phyloP scores from a whole-genome alignment of 441 rosid genomes.

The Erysimum pusillum region DNA sequence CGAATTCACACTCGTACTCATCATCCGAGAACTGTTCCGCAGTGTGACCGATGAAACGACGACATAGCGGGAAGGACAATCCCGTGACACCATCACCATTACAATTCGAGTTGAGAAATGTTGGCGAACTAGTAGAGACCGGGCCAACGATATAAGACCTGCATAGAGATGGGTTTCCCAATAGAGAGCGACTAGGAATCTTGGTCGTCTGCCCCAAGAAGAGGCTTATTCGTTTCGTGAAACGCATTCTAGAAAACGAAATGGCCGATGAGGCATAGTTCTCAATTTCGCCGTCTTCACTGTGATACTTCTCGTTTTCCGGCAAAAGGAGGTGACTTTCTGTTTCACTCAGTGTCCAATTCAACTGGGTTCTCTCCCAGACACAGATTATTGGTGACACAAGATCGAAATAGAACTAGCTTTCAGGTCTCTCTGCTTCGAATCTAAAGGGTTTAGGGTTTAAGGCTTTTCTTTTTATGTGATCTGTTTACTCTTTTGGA shows the following conservation, averaged over 20 bases:
- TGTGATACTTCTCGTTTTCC: conserved; percentile 26
- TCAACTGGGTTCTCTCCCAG: conserved; percentile 34
- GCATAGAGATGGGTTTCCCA: conserved; percentile 27
- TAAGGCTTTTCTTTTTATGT: conserved; percentile 16
- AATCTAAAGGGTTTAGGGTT: conserved; percentile 45
- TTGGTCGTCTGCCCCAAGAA: conserved; percentile 47
- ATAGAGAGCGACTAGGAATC: conserved; percentile 37
- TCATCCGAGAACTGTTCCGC: conserved; percentile 97
- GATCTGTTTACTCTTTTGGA: conserved; percentile 5
- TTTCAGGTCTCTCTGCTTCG: conserved; percentile 16
- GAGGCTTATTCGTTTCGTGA: conserved; percentile 50
- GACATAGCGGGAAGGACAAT: conserved; percentile 29
- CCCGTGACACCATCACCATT: conserved; percentile 35
- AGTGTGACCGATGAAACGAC: conserved; percentile 60
- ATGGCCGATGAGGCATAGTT: conserved; percentile 47
- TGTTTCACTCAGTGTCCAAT: neutral
- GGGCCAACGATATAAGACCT: conserved; percentile 27
- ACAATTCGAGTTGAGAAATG: conserved; percentile 39
- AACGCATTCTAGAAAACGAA: conserved; percentile 52
- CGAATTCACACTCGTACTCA: conserved; percentile 91
- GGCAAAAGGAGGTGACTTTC: conserved; percentile 36
- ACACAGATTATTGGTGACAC: neutral
- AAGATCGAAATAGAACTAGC: neutral
- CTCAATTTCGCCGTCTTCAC: conserved; percentile 37
- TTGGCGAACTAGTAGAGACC: conserved; percentile 40